Conservation (phyloP, 2,329 filamentous ascomycete genomes). For the Trichoderma pleuroti region DNA sequence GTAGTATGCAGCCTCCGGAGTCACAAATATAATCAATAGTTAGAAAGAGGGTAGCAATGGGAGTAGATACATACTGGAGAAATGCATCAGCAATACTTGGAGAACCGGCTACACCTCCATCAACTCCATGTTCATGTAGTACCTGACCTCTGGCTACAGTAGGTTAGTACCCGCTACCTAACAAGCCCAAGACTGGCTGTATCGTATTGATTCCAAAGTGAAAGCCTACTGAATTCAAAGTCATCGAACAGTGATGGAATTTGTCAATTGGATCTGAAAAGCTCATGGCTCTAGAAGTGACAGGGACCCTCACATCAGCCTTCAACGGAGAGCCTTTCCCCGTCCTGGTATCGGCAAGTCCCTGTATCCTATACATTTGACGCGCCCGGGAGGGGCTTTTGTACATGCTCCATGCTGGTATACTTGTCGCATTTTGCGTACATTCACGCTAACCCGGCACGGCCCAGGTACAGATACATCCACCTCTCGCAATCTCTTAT, state of each 20-base stretch:
- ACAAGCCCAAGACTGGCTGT: neutral
- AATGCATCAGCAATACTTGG: neutral
- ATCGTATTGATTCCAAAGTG: neutral
- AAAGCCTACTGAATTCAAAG: neutral
- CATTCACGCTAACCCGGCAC: neutral
- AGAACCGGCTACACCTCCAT: neutral
- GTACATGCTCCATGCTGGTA: neutral
- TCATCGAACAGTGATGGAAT: neutral
- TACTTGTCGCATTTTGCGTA: neutral
- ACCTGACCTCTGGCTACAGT: neutral
- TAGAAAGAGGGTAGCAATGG: neutral
- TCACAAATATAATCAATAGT: too few relatives aligned
- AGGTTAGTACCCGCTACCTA: neutral
- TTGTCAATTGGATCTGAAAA: neutral
- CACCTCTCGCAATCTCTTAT: neutral
- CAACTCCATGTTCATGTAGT: neutral
- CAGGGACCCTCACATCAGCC: neutral
- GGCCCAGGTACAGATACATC: neutral
- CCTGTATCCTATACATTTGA: neutral
- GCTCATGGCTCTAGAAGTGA: too few relatives aligned
- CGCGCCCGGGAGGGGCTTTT: neutral
- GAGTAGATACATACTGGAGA: neutral
- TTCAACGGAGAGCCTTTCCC: neutral
- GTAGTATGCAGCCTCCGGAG: too few relatives aligned
- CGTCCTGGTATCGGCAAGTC: neutral